Conservation (phyloP, 371 early-diverging fungal genomes). For the Mucor plumbeus region DNA sequence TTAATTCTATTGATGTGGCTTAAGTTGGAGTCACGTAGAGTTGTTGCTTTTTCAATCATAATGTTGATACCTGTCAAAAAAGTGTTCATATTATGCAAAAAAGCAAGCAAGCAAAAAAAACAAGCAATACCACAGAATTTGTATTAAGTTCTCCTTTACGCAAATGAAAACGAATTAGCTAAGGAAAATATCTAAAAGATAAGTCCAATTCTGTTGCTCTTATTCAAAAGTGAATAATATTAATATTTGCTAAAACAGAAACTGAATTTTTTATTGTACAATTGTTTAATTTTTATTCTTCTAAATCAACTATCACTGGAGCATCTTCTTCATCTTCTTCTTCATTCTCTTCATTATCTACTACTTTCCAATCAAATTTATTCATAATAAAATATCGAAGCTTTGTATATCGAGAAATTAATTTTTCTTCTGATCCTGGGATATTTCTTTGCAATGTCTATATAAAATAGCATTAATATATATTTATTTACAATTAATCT, state of each 20-base stretch:
- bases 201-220: no score
- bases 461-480: no score
- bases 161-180: no score
- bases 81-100: neutral
- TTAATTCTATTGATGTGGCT: constrained; percentile 4
- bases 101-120: no score
- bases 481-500: no score
- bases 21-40: neutral
- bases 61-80: no score
- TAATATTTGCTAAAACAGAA: neutral
- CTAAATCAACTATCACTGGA: constrained; percentile 58
- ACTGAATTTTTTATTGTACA: neutral
- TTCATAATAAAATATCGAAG: constrained; percentile 46
- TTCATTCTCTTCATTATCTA: constrained; percentile 54
- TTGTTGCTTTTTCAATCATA: neutral
- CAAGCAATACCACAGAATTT: no score
- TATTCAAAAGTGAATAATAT: neutral
- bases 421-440: constrained; percentile 16
- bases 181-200: no score
- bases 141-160: no score
- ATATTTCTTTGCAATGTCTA: constrained; percentile 50
- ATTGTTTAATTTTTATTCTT: neutral
- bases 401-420: constrained; percentile 38
- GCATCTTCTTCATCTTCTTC: constrained; percentile 70
- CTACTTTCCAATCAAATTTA: constrained; percentile 58